Conservation (phyloP, 306 rosid species). For the Vigna nakashimae region DNA sequence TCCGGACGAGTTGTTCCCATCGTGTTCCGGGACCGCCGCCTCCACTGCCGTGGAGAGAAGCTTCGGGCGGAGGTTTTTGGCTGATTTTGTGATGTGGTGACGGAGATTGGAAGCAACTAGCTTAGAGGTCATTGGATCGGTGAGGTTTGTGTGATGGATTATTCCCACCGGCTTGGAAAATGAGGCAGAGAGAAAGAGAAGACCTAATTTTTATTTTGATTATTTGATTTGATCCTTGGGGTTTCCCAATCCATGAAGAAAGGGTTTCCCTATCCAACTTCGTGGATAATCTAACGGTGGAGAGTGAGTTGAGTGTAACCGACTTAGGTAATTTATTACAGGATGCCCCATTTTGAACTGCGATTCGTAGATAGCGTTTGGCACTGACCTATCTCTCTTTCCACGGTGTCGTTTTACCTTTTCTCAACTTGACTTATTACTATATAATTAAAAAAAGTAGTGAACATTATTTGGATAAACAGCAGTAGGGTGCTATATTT, state of each 20-base stretch:
- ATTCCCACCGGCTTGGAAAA: not conserved
- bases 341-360: slow-evolving; percentile 42
- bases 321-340: slow-evolving; percentile 11
- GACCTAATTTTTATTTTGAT: not conserved
- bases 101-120: slow-evolving; percentile 64
- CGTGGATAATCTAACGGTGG: not conserved
- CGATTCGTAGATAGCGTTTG: not conserved
- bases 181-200: not conserved
- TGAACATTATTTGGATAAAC: not conserved
- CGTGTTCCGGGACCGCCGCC: slow-evolving; percentile 39
- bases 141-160: slow-evolving; percentile 5
- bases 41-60: slow-evolving; percentile 35
- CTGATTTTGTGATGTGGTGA: slow-evolving; percentile 38
- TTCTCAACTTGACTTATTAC: not conserved
- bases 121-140: slow-evolving; percentile 63
- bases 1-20: slow-evolving; percentile 62
- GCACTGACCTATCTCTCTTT: not conserved
- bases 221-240: not conserved
- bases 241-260: not conserved
- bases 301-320: slow-evolving; percentile 33
- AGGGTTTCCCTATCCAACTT: not conserved
- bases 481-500: not conserved
- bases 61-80: slow-evolving; percentile 28
- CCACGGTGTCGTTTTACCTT: slow-evolving; percentile 10
- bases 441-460: not conserved